Evolutionary conservation across 164 flowering plant species (phyloP).

Genomic region (Berberis vulgaris): DNA sequence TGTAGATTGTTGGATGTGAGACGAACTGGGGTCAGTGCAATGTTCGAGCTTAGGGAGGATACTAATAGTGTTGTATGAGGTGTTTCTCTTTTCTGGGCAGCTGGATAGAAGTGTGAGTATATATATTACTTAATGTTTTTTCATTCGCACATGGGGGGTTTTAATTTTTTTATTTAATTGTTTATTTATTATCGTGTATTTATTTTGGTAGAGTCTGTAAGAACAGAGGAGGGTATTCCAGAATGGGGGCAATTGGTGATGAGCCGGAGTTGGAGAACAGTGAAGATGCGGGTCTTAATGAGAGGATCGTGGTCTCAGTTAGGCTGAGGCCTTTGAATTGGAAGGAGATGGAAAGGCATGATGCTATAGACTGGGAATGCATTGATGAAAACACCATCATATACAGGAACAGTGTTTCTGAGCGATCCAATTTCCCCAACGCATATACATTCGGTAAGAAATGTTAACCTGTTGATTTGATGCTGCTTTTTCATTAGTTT

Average conservation of each 20-base stretch:
- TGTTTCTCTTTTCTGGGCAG: conserved; percentile 11
- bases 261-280: conserved; percentile 63
- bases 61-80: not conserved
- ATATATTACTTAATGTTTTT: too few relatives aligned
- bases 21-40: not conserved
- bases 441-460: conserved; percentile 79
- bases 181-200: not conserved
- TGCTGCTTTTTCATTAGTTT: not conserved
- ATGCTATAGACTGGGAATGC: conserved; percentile 97
- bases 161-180: not conserved
- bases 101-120: conserved; percentile 8
- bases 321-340: conserved; percentile 93
- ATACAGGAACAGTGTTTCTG: conserved; percentile 75
- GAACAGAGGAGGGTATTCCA: conserved; percentile 7
- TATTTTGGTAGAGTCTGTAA: not conserved
- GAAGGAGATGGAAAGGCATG: conserved; percentile 62
- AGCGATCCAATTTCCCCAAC: conserved; percentile 74
- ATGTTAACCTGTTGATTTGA: not conserved
- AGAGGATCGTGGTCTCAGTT: conserved; percentile 88
- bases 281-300: conserved; percentile 33
- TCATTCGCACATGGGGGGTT: too few relatives aligned
- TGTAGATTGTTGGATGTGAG: conserved; percentile 20
- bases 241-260: conserved; percentile 72
- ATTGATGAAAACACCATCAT: conserved; percentile 78
- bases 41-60: not conserved